Conservation (phyloP, 2,329 filamentous ascomycete genomes). For the Plectosphaerella cucumerina region DNA sequence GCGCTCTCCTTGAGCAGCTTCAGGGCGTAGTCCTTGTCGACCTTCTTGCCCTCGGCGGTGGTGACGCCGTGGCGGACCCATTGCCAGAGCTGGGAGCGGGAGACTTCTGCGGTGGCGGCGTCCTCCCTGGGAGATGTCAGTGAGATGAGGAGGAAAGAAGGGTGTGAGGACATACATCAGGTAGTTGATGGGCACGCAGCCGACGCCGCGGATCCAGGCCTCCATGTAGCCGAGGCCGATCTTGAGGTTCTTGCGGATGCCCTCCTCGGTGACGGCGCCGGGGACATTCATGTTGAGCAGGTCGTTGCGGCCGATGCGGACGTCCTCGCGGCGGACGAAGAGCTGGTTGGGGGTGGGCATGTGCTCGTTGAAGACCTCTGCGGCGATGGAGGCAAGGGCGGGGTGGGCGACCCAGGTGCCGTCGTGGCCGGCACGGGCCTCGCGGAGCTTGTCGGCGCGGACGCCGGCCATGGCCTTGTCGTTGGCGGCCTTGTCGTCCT, state of each 20-base stretch:
- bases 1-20: constrained; percentile 83
- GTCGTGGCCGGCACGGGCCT: constrained; percentile 83
- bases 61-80: constrained; percentile 74
- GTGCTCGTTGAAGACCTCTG: constrained; percentile 85
- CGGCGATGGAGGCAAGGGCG: constrained; percentile 74
- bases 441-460: constrained; percentile 81
- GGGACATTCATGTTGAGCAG: constrained; percentile 98
- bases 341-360: constrained; percentile 93
- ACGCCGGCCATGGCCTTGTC: constrained; percentile 83
- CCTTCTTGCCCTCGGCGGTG: constrained; percentile 83
- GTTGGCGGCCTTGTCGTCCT: constrained; percentile 78
- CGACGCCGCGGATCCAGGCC: constrained; percentile 90
- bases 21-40: constrained; percentile 89
- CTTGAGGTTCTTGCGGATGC: constrained; percentile 95
- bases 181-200: constrained; percentile 96
- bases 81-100: constrained; percentile 92
- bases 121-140: constrained; percentile 60
- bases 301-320: constrained; percentile 80
- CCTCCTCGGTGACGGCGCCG: constrained; percentile 85
- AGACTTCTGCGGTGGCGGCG: constrained; percentile 94
- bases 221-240: constrained; percentile 99
- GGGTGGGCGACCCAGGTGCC: constrained; percentile 89
- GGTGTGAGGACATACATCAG: constrained; percentile 61
- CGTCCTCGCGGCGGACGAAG: constrained; percentile 82
- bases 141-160: not conserved